A percentile compares a stretch with the other conserved stretches of the same genome.
phyloP scores from a whole-genome alignment of 768 basidiomycete genomes.

The Tylopilus felleus region DNA sequence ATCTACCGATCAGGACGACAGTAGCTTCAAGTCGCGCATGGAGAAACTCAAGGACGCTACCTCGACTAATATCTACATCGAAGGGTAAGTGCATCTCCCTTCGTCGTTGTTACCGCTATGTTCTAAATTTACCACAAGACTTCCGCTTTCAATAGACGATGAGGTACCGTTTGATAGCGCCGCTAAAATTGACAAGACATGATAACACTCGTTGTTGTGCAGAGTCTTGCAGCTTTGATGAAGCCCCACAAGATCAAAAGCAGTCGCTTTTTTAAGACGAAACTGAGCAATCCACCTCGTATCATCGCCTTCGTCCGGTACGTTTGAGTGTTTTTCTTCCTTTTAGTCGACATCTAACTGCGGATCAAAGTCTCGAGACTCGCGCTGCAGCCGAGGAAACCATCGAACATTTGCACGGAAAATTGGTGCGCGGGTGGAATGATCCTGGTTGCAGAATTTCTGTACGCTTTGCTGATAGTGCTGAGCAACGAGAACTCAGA shows the following conservation, averaged over 20 bases:
- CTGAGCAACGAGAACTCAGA: slow-evolving; percentile 72
- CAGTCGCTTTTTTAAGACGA: slow-evolving; percentile 76
- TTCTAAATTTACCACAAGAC: slow-evolving; percentile 31
- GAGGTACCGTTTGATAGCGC: slow-evolving; percentile 35
- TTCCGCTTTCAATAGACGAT: slow-evolving; percentile 69
- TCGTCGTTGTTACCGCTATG: neutral
- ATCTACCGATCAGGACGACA: slow-evolving; percentile 30
- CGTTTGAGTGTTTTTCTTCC: slow-evolving; percentile 11
- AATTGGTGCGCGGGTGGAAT: slow-evolving; percentile 77
- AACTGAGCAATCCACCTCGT: slow-evolving; percentile 69
- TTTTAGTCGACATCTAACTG: neutral
- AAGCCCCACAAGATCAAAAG: slow-evolving; percentile 69
- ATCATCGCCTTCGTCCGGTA: slow-evolving; percentile 83
- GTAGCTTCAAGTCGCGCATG: slow-evolving; percentile 75
- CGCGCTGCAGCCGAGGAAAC: slow-evolving; percentile 72
- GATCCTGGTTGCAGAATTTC: slow-evolving; percentile 75
- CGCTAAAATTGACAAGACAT: neutral
- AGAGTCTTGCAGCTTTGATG: slow-evolving; percentile 67
- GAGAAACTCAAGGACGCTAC: slow-evolving; percentile 61
- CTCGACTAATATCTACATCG: slow-evolving; percentile 80
- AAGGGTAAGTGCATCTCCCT: slow-evolving; percentile 45
- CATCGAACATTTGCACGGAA: slow-evolving; percentile 73
- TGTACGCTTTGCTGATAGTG: slow-evolving; percentile 75
- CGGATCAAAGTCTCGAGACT: slow-evolving; percentile 55
- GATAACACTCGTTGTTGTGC: neutral